Conservation (phyloP, 352 stramenopile species). For the Globisporangium nunn region DNA sequence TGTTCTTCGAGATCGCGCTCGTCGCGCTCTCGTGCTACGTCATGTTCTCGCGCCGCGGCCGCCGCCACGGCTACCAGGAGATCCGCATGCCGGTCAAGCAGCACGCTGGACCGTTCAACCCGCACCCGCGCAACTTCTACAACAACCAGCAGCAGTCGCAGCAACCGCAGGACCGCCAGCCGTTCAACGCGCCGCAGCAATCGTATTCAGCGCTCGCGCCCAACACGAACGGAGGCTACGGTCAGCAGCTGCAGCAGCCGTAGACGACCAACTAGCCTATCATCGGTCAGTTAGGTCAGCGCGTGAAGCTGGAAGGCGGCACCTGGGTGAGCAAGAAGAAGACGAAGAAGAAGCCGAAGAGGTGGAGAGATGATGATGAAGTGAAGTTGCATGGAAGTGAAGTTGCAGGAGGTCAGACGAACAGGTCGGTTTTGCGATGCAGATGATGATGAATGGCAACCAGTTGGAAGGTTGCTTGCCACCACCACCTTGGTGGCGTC, state of each 20-base stretch:
- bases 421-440: background rate
- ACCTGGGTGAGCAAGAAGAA: no score
- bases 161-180: conserved; percentile 17
- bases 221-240: conserved; percentile 3
- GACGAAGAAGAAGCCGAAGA: background rate
- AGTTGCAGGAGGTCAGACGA: background rate
- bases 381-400: background rate
- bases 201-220: conserved; percentile 13
- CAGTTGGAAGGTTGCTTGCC: background rate
- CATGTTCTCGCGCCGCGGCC: conserved; percentile 62
- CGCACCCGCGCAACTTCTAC: conserved; percentile 72
- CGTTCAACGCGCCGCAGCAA: conserved; percentile 31
- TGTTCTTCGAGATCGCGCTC: conserved; percentile 73
- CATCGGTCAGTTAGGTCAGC: conserved; percentile 1
- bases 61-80: conserved; percentile 72
- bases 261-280: background rate
- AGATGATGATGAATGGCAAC: background rate
- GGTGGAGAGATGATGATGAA: background rate
- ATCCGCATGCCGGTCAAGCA: conserved; percentile 80
- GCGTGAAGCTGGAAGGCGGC: no score
- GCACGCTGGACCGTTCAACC: conserved; percentile 61
- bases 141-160: conserved; percentile 16
- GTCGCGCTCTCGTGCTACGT: conserved; percentile 80
- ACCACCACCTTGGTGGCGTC: no score
- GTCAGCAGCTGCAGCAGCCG: conserved; percentile 2